phyloP scores from a whole-genome alignment of 257 asterid species.

The Capsicum chinense region DNA sequence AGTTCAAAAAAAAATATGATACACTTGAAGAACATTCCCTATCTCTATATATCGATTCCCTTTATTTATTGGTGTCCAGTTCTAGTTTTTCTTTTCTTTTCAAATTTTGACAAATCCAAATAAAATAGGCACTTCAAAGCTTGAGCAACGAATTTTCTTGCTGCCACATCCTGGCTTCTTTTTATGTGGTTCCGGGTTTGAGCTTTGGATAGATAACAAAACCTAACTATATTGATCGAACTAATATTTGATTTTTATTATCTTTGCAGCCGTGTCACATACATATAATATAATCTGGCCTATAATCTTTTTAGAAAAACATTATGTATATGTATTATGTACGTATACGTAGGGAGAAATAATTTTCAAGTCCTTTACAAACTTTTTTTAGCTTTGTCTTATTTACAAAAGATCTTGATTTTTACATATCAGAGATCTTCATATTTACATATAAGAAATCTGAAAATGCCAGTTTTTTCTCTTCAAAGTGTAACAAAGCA shows the following conservation, averaged over 20 bases:
- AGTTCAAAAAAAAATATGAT: too few relatives aligned
- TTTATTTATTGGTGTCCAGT: background rate
- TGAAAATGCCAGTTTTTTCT: too few relatives aligned
- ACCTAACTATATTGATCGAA: background rate
- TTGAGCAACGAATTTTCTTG: background rate
- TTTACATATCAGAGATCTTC: too few relatives aligned
- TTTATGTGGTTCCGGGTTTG: background rate
- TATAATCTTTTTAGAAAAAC: too few relatives aligned
- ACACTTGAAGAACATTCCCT: background rate
- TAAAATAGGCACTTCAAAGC: background rate
- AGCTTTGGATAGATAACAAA: background rate
- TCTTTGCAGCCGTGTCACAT: background rate
- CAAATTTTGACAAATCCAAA: background rate
- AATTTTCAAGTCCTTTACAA: too few relatives aligned
- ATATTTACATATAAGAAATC: too few relatives aligned
- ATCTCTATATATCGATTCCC: background rate
- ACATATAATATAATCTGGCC: background rate
- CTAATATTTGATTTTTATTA: background rate
- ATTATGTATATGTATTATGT: too few relatives aligned
- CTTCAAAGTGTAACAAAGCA: too few relatives aligned
- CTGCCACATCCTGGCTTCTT: too few relatives aligned
- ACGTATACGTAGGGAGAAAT: too few relatives aligned
- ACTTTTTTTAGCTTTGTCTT: too few relatives aligned
- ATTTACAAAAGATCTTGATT: too few relatives aligned
- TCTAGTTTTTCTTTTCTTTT: background rate